Base-by-base conservation (phyloP, 2,329 filamentous ascomycete genomes). In the Botrytis galanthina region DNA sequence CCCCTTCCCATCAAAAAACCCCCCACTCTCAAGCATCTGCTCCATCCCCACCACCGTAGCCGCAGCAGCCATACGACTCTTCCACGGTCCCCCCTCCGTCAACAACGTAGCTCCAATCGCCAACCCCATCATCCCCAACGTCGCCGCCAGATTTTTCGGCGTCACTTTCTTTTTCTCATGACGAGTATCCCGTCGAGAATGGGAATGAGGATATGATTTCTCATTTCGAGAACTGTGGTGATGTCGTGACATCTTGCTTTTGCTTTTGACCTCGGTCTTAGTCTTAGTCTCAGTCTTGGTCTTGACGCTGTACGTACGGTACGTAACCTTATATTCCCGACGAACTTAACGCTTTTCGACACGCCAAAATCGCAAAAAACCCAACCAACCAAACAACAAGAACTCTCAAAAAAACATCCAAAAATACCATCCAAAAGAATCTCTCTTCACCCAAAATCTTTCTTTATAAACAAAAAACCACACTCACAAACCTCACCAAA, bases 21-120 rank as follows among this genome's bases (percentile, higher is more conserved):
- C 85, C 3, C 89, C 93, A 77, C 93, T 83, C 10, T 87, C 87
- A 42, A 96, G 54, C 26, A 66, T 5, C 20, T 51, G 35, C 18
- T 72, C 70, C 60, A 72, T 66, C 1, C 70, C 70, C 32, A 72
- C 70, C 22, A 72, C 70, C 7, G 46, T 72, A 14, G 70, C 70
- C 22, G 70, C 61, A 26, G 70, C 70, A 22, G 70, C 70, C 42
- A 64, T 42, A 8, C 70, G 26, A 48, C 59, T 66, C 4, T 67
- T 72, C 70, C 70, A 72, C 20, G 61, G 60, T 0, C 70, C 61
- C 1, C 70, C 70, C 14, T 72, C 44, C 12, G 44, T 62, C 35
- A 67, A 64, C 1, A 72, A 20, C n/a, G 70, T 67, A 7, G 70
- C 70, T 1, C 70, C 70, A 26, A 71, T 64, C 20, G 70, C 70